Evolutionary conservation across 2,329 filamentous ascomycete species (phyloP), one percentile per base, ranked within the genome.

Genomic region (Coniosporium tulheliwenetii): DNA sequence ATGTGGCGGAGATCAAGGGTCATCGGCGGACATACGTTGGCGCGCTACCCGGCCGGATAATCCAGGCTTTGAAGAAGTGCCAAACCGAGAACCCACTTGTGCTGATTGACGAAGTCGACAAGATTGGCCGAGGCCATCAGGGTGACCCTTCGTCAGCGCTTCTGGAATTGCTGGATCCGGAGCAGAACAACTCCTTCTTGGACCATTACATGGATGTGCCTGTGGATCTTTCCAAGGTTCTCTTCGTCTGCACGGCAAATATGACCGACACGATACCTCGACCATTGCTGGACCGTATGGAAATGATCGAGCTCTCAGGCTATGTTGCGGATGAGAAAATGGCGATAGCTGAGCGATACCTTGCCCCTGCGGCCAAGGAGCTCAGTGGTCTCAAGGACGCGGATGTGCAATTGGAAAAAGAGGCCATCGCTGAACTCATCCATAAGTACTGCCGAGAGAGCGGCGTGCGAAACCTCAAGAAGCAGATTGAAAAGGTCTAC

Each of bases 121-220:
- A 98, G 67, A 93, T 98, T 56, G 91, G 91, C 30, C 79, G 86
- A 43, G 91, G 91, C 5, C 91, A 95, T 57, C 91, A 96, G 63
- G 91, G 91, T 19, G 91, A 98, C 54, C 93, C 93, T 10, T 85
- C 91, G 1, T 95, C 89, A 14, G 91, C 91, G 29, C 70, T 98
- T 40, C 75, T 98, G 3, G 91, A 98, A 58, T 65, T 98, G 39
- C 77, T 98, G 13, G 91, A 98, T 50, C 91, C 91, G 0, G 91
- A 98, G 61, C 91, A 98, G 59, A 98, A 98, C 65, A 86, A 71
- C 56, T 95, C 87, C 16, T 98, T 98, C 73, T 63, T 98, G 47
- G 91, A 98, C 52, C 91, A 98, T 61, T 98, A 98, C 65, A 85
- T 98, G 75, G 91, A 98, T 59, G 86, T 98, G 1, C 91, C 91